Percentiles rank a stretch among this genome's conserved stretches.
phyloP scores from a whole-genome alignment of 306 rosid genomes.

The Clitoria ternatea region DNA sequence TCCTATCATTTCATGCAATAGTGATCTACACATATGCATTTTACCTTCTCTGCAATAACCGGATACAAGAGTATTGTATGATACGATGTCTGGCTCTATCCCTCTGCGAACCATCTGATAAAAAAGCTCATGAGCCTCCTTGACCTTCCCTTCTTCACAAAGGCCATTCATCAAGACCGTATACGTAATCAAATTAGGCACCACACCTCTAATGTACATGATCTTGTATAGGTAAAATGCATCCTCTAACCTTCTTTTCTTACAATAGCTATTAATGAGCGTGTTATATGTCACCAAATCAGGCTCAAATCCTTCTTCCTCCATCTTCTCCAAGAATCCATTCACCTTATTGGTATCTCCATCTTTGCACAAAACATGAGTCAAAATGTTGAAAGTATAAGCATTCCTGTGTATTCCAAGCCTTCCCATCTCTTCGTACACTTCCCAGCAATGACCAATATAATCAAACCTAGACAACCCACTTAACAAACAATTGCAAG shows the following conservation, averaged over 20 bases:
- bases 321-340: constrained; percentile 80
- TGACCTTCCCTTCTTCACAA: constrained; percentile 56
- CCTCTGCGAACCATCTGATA: constrained; percentile 79
- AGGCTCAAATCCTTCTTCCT: constrained; percentile 89
- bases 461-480: constrained; percentile 53
- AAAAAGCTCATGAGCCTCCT: constrained; percentile 90
- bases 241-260: constrained; percentile 64
- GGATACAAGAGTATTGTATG: constrained; percentile 65
- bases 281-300: constrained; percentile 78
- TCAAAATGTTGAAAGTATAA: constrained; percentile 73
- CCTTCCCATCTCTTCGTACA: constrained; percentile 81
- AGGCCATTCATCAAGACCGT: constrained; percentile 88
- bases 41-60: constrained; percentile 67
- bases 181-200: constrained; percentile 68
- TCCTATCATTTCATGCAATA: constrained; percentile 70
- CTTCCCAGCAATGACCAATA: constrained; percentile 66
- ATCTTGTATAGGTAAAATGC: constrained; percentile 75
- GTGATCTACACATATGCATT: constrained; percentile 46
- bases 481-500: constrained; percentile 64
- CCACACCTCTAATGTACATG: constrained; percentile 72
- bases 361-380: constrained; percentile 62
- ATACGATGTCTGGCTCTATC: constrained; percentile 52
- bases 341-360: constrained; percentile 67
- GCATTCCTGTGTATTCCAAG: constrained; percentile 74
- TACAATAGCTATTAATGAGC: constrained; percentile 70